phyloP scores from a whole-genome alignment of 2,329 filamentous ascomycete genomes.

The Clonostachys solani region DNA sequence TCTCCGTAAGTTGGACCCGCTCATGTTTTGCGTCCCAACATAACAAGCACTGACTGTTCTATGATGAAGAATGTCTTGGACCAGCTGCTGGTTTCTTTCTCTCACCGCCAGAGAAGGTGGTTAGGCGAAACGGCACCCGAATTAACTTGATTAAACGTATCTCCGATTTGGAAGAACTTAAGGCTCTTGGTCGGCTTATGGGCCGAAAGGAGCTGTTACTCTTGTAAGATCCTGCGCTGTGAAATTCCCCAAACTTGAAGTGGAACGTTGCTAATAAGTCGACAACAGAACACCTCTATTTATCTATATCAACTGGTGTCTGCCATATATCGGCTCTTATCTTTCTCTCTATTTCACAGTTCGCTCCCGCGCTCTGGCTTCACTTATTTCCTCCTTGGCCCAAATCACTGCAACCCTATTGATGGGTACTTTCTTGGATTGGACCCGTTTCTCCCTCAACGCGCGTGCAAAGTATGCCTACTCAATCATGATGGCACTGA shows the following conservation, averaged over 20 bases:
- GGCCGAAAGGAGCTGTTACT: constrained; percentile 5
- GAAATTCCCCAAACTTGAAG: not conserved
- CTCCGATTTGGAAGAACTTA: not conserved
- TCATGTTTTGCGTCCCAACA: constrained; percentile 1
- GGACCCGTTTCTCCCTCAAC: constrained; percentile 6
- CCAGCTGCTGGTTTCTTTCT: constrained; percentile 15
- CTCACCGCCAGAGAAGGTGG: constrained; percentile 17
- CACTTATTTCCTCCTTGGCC: constrained; percentile 50
- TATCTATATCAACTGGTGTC: not conserved
- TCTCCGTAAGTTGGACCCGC: constrained; percentile 8
- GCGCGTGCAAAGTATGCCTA: constrained; percentile 1
- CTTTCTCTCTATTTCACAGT: constrained; percentile 62
- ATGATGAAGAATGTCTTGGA: constrained; percentile 3
- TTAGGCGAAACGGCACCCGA: constrained; percentile 14
- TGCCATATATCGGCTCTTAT: not conserved
- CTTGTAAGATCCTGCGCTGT: constrained; percentile 1
- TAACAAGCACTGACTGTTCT: not conserved
- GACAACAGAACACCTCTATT: not conserved
- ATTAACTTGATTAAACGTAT: constrained; percentile 1
- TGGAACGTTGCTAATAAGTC: not conserved
- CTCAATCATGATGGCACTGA: constrained; percentile 2
- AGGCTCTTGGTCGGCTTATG: not conserved
- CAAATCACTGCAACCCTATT: constrained; percentile 11
- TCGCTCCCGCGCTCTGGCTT: constrained; percentile 63
- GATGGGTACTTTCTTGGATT: constrained; percentile 14